Evolutionary conservation across 2,329 filamentous ascomycete species (phyloP).

Genomic region (Scortechinia acanthostroma): DNA sequence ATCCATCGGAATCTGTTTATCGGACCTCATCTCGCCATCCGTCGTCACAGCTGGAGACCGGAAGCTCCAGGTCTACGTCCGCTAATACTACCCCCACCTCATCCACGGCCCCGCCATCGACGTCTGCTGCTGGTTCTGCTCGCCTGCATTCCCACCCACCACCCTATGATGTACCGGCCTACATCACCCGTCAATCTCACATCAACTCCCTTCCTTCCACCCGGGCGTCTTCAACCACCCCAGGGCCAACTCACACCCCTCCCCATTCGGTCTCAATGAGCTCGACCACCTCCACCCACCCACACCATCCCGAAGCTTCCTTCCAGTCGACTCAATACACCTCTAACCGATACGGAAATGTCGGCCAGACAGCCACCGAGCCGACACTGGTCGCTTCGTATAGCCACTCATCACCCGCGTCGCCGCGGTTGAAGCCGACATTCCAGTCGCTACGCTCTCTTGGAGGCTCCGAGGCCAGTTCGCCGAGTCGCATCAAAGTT

Average conservation of each 20-base stretch:
- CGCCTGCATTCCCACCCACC: not conserved
- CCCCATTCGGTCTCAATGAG: not conserved
- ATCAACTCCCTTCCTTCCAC: not conserved
- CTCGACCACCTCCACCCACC: not conserved
- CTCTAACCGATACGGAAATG: too few species aligned
- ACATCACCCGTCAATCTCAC: not conserved
- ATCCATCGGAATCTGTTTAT: not conserved
- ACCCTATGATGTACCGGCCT: not conserved
- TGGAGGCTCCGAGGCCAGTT: not conserved
- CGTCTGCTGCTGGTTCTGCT: not conserved
- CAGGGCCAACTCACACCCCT: not conserved
- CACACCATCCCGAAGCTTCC: not conserved
- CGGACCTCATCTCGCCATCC: not conserved
- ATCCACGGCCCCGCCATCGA: not conserved
- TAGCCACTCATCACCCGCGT: not conserved
- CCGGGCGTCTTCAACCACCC: not conserved
- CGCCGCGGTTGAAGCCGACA: not conserved
- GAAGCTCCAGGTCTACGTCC: not conserved
- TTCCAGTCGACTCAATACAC: not conserved
- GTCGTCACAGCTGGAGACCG: not conserved
- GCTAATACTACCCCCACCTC: not conserved
- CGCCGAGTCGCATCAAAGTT: conserved; percentile 43
- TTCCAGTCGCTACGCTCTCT: not conserved
- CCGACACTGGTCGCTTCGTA: not conserved
- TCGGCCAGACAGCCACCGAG: too few species aligned